Base-by-base conservation (phyloP, 768 basidiomycete species). In the Cytidiella melzeri region DNA sequence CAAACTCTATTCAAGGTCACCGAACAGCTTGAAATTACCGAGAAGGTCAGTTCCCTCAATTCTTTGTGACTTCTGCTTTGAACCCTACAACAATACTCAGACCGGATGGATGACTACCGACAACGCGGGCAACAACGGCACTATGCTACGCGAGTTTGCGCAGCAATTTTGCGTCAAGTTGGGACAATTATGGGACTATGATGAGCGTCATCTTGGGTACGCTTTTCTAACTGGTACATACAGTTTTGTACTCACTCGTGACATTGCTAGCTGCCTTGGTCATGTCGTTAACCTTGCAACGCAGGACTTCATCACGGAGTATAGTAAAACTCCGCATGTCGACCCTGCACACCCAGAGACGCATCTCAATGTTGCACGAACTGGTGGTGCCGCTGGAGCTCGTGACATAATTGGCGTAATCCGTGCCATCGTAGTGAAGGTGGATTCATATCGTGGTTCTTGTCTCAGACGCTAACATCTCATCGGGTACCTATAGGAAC, bases 1-100 rank as follows among this genome's bases (percentile, higher is more conserved):
- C 66, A 67, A 26, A 69, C 67, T 1, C 54, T 76, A 0, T 75
- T 61, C 57, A 66, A 66, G 49, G 57, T 74, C 26, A 48, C 57
- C 1, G 11, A 56, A 2, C 56, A 58, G 1, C 28, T 71, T 20
- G 57, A 56, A 0, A 63, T 72, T 40, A 47, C 48, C 15, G 57
- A 69, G 25, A 62, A 64, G 59, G 69, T 72, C 52, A 1, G 53
- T 41, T 6, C 24, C 7, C 9, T 13, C 18, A 36, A 12, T 25
- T 36, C 9, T 9, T 11, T 15, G 38, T 23, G 11, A 9, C 12
- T 28, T 19, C 26, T 21, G 5, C 26, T 21, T 20, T 44, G 18
- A 23, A 20, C 37, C 12, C 44, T 37, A 24, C 21, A 30, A 10
- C 23, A 13, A 20, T 48, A 19, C 7, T 19, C 50, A 69, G 69